These are phyloP conservation scores for Wickerhamiella allomyrinae DNA, from an alignment of 805 yeast species.

Conservation along the genomic window DNA sequence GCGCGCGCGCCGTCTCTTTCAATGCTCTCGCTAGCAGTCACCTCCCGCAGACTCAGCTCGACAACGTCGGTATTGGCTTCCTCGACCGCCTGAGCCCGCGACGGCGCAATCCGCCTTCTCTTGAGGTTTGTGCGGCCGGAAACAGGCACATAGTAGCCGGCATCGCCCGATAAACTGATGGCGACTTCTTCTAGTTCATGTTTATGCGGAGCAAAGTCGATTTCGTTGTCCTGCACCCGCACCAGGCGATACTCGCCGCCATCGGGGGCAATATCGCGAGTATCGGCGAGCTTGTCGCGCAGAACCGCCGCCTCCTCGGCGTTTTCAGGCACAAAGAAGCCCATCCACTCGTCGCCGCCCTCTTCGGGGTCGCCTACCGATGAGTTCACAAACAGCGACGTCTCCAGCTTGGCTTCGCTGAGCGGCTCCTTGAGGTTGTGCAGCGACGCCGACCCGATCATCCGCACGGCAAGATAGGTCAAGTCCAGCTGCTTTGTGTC, in stretches of 20 bases:
- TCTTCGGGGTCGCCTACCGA: slow-evolving; percentile 48
- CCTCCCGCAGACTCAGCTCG: slow-evolving; percentile 51
- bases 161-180: slow-evolving; percentile 40
- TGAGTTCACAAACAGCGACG: slow-evolving; percentile 56
- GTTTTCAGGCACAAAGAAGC: slow-evolving; percentile 42
- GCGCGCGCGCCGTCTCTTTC: slow-evolving; percentile 56
- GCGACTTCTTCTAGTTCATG: slow-evolving; percentile 50
- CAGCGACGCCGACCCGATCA: slow-evolving; percentile 35
- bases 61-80: slow-evolving; percentile 43
- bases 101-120: slow-evolving; percentile 61
- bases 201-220: slow-evolving; percentile 33
- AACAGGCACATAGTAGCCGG: slow-evolving; percentile 58
- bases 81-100: slow-evolving; percentile 37
- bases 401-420: slow-evolving; percentile 19
- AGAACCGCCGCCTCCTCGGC: slow-evolving; percentile 29
- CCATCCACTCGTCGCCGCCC: slow-evolving; percentile 63
- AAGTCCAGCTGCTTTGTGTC: slow-evolving; percentile 86
- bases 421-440: slow-evolving; percentile 14
- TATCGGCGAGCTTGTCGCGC: slow-evolving; percentile 32
- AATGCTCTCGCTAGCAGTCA: slow-evolving; percentile 54
- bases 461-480: slow-evolving; percentile 29
- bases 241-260: slow-evolving; percentile 11
- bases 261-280: slow-evolving; percentile 24
- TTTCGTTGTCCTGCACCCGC: slow-evolving; percentile 64
- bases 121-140: slow-evolving; percentile 66